Evolutionary conservation across 192 early-diverging fungal species (phyloP).

Genomic region (Coemansia sp.): DNA sequence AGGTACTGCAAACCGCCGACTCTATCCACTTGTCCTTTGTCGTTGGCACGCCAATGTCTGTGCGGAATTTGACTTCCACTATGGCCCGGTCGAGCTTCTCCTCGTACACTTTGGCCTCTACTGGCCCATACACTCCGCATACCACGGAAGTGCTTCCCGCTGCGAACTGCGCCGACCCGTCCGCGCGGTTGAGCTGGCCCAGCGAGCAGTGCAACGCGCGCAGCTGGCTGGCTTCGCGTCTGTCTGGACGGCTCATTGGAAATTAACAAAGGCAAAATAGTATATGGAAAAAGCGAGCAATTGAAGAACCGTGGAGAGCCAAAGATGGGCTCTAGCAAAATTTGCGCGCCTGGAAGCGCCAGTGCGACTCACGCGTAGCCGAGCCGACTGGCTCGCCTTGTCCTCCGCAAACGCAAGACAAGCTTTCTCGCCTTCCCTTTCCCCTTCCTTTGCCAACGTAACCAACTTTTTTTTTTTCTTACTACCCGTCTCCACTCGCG

Average conservation of each 20-base stretch:
- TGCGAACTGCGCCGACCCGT: slow-evolving; percentile 86
- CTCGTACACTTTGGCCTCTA: slow-evolving; percentile 82
- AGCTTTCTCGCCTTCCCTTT: not conserved
- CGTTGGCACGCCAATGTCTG: slow-evolving; percentile 64
- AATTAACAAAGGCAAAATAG: not conserved
- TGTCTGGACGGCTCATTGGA: slow-evolving; percentile 54
- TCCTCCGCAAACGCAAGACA: no score
- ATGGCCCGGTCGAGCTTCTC: slow-evolving; percentile 89
- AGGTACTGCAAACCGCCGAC: slow-evolving; percentile 66
- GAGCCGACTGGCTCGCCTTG: not conserved
- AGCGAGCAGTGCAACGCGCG: slow-evolving; percentile 73
- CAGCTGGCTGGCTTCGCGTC: slow-evolving; percentile 62
- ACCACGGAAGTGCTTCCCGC: slow-evolving; percentile 78
- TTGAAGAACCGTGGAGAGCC: not conserved
- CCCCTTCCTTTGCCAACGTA: not conserved
- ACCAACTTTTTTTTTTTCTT: not conserved
- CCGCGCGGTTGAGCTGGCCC: slow-evolving; percentile 71
- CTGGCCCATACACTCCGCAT: slow-evolving; percentile 84
- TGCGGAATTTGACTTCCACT: slow-evolving; percentile 79
- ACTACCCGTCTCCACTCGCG: not conserved
- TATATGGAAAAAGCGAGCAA: not conserved
- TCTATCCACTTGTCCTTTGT: slow-evolving; percentile 81
- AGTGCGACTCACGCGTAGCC: not conserved
- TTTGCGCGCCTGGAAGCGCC: not conserved
- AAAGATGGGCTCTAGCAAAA: not conserved